Base-by-base conservation (phyloP, 805 yeast species). In the Pichia scutulata region DNA sequence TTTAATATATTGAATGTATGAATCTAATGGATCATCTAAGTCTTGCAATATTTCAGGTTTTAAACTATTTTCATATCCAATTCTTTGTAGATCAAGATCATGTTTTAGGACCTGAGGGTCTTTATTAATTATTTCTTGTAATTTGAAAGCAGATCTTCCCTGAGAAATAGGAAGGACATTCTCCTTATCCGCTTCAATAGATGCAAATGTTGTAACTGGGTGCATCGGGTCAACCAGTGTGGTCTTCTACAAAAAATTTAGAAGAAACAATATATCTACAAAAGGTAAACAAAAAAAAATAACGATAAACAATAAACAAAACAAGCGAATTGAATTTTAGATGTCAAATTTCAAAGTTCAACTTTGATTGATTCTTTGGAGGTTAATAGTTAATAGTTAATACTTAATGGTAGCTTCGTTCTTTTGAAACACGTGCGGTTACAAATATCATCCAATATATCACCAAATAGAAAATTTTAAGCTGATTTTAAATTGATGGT, bases 21-120 rank as follows among this genome's bases (percentile, higher is more conserved):
- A 78, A 54, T 86, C 88, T 22, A 89, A 63, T 0, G 97, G 97
- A 63, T 90, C 97, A 67, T 89, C 96, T 41, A 81, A 63, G 16
- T 82, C 88, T 5, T 80, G 84, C 8, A 80, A 54, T 1, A 70
- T 18, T 3, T 53, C 51, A 0, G 62, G 70, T 10, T 62, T 61
- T 14, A 89, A 60, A n/a, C 63, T 66, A 2, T 60, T 58, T 60
- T 86, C 95, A 54, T 76, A 75, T 39, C 62, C 60, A 12, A 67
- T 63, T 43, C 83, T 62, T 56, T 78, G 73, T 9, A 62, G 56
- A 14, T 28, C 41, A 28, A 59, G 47, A 9, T 46, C 40, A 3
- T 47, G 48, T 21, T 51, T 46, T 23, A 57, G 49, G 9, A 52
- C 49, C 2, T 49, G 58, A 41, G 28, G 60, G 44, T 61, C 64